A percentile compares a stretch with the other conserved stretches of the same genome.
Evolutionary conservation across 2,329 filamentous ascomycete species (phyloP).

Genomic region (Diplodia scrobiculata): DNA sequence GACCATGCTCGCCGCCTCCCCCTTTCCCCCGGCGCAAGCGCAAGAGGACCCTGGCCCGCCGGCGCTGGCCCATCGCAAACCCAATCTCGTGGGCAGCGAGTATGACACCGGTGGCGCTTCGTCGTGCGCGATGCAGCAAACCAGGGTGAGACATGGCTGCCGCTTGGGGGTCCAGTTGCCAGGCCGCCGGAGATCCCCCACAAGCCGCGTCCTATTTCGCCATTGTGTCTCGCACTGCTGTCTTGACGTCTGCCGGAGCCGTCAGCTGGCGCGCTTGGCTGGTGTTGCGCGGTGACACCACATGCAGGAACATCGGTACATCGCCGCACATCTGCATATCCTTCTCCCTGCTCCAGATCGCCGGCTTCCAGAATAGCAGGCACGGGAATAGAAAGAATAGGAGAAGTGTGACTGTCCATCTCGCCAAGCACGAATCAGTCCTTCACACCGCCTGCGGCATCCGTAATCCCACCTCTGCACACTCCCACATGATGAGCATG

Average conservation of each 20-base stretch:
- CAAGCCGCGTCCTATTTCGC: conserved; percentile 1
- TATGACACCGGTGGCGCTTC: conserved; percentile 10
- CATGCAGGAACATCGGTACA: conserved; percentile 12
- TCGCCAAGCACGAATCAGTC: not conserved
- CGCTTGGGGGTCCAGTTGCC: not conserved
- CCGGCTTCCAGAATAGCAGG: conserved; percentile 2
- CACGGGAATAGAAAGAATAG: not conserved
- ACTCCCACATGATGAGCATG: not conserved
- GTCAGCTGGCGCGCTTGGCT: not conserved
- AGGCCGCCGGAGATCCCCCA: conserved; percentile 18
- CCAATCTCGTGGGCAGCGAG: not conserved
- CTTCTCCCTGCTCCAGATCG: conserved; percentile 18
- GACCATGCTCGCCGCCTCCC: not conserved
- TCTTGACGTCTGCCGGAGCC: not conserved
- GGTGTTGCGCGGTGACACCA: conserved; percentile 6
- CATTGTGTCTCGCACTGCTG: not conserved
- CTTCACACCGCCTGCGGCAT: conserved; percentile 9
- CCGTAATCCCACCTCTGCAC: not conserved
- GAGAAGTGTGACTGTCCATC: not conserved
- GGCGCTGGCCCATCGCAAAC: not conserved
- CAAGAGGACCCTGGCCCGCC: too few relatives aligned
- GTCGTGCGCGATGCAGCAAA: not conserved
- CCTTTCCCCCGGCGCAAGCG: not conserved
- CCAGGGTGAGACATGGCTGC: conserved; percentile 20
- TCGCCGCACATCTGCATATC: conserved; percentile 18